Evolutionary conservation across 2,329 filamentous ascomycete genomes (phyloP), one percentile per base, ranked within the genome.

Genomic region (Alternaria longipes): DNA sequence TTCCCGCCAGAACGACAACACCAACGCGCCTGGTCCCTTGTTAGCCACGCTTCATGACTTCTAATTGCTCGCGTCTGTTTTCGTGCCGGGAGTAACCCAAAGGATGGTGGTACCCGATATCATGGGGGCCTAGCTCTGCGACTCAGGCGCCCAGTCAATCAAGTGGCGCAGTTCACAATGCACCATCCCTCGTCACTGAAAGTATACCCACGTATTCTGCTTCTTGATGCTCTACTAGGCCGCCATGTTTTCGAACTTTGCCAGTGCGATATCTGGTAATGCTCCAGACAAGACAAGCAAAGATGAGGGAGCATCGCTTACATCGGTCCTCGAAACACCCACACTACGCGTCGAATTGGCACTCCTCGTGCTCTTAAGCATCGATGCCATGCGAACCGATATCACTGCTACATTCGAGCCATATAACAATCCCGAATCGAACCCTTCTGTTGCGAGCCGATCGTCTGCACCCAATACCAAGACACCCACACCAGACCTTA

Each of bases 331-430:
- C 51, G 70, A 74, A 22, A 81, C 80, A 8, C 72, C 76, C 8
- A 73, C 80, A 28, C 76, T 82, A 16, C 79, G 82, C 16, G 72
- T 76, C 42, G 80, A 82, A 28, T 74, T 84, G 20, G 82, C 81
- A 0, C 74, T 83, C 16, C 76, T 84, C n/a, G 72, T 84, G 18
- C 80, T 81, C 14, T 78, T 80, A 40, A 81, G 79, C 60, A 82
- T 81, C 11, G 81, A 81, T 61, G 71, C 75, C 1, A 83, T 84
- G 81, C 78, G 80, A 26, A 64, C 54, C 52, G 72, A 75, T 16
- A 44, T 73, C 22, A 58, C 62, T 50, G 70, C 71, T 8, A 74
- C 70, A 14, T 75, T 71, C 54, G 74, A 77, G 51, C 49, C 69
- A 5, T 53, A 68, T 36, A 63, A 69, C 50, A 69, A 68, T 0